Percentiles rank a stretch among this genome's conserved stretches.
phyloP scores from a whole-genome alignment of 495 filamentous ascomycete genomes.

The Annulohypoxylon nitens region DNA sequence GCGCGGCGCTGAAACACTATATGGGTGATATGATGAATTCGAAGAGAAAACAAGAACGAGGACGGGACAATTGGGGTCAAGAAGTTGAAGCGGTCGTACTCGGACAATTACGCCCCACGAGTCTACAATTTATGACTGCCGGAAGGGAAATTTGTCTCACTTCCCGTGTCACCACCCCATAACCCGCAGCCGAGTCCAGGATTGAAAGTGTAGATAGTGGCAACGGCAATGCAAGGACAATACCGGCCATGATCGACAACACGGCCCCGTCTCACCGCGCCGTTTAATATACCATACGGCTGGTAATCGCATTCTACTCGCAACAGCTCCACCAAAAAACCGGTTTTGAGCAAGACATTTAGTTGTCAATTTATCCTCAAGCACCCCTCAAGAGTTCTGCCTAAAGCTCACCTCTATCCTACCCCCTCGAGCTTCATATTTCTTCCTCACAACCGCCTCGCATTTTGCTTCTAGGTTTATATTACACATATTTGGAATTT shows the following conservation, averaged over 20 bases:
- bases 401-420: slow-evolving; percentile 28
- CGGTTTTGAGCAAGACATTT: slow-evolving; percentile 29
- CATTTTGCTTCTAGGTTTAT: slow-evolving; percentile 8
- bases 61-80: slow-evolving; percentile 6
- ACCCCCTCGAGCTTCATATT: slow-evolving; percentile 8
- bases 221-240: slow-evolving; percentile 26
- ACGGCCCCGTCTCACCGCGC: slow-evolving; percentile 36
- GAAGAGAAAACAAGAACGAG: slow-evolving; percentile 6
- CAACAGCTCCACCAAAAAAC: slow-evolving; percentile 33
- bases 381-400: slow-evolving; percentile 25
- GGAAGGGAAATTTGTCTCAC: slow-evolving; percentile 22
- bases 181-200: slow-evolving; percentile 25
- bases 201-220: slow-evolving; percentile 25
- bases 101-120: slow-evolving; percentile 12
- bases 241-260: slow-evolving; percentile 33
- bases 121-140: slow-evolving; percentile 22
- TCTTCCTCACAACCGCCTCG: slow-evolving; percentile 5
- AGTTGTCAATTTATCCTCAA: slow-evolving; percentile 34
- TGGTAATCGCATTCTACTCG: slow-evolving; percentile 17
- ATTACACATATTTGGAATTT: slow-evolving; percentile 34
- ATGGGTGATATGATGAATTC: slow-evolving; percentile 12
- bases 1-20: slow-evolving; percentile 2
- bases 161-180: slow-evolving; percentile 16
- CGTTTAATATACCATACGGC: slow-evolving; percentile 35
- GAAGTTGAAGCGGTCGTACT: background rate